These are phyloP conservation scores for Penicillium fimorum DNA, from an alignment of 495 filamentous ascomycete species.

Conservation along the genomic window DNA sequence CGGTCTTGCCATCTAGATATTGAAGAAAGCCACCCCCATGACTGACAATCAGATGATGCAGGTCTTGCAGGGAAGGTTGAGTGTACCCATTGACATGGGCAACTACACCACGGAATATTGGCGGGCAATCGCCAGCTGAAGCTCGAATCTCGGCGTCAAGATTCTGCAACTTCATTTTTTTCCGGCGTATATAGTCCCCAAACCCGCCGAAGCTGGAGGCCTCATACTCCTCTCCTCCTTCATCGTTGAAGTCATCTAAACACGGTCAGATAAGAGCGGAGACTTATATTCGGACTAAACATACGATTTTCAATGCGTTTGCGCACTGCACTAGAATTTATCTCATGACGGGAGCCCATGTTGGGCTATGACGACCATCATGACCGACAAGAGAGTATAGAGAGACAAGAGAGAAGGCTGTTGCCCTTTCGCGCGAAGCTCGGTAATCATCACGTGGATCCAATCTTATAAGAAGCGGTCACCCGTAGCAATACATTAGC, in stretches of 20 bases:
- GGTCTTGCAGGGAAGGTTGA: conserved; percentile 81
- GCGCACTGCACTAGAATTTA: conserved; percentile 71
- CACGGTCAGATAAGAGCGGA: conserved; percentile 16
- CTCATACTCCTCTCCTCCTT: conserved; percentile 89
- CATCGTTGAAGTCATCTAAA: conserved; percentile 59
- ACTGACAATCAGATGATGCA: conserved; percentile 80
- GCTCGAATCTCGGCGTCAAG: conserved; percentile 78
- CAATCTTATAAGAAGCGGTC: conserved; percentile 25
- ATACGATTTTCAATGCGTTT: conserved; percentile 77
- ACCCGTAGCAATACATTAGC: conserved; percentile 19
- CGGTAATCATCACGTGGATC: conserved; percentile 17
- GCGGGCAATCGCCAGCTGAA: conserved; percentile 63
- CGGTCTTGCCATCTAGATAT: conserved; percentile 91
- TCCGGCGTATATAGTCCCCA: conserved; percentile 84
- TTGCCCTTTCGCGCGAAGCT: conserved; percentile 8
- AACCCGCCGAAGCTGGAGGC: conserved; percentile 85
- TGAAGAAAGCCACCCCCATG: conserved; percentile 93
- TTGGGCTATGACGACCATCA: conserved; percentile 31
- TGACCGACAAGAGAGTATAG: conserved; percentile 19
- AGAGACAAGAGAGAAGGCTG: background rate
- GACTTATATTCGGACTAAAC: conserved; percentile 10
- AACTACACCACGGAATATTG: conserved; percentile 85
- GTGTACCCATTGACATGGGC: conserved; percentile 93
- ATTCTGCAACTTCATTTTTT: conserved; percentile 95
- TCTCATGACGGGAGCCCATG: conserved; percentile 80